A percentile compares a stretch with the other conserved stretches of the same genome.
These are phyloP conservation scores for Nicotiana tomentosiformis DNA, from an alignment of 257 asterid genomes.

Conservation along the genomic window DNA sequence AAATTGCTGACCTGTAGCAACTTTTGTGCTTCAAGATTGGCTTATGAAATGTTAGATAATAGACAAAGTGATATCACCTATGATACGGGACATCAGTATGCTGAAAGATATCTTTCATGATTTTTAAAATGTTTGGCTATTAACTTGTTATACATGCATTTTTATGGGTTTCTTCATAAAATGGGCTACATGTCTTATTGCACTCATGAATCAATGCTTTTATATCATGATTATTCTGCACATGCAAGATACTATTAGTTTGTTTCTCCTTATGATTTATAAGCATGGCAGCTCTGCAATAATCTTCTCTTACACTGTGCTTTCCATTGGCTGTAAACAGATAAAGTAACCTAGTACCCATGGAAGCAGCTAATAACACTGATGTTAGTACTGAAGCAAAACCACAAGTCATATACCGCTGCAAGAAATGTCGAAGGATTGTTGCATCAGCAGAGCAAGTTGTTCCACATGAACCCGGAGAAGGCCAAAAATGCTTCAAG, in stretches of 20 bases:
- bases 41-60: neutral
- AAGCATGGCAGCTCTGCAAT: neutral
- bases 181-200: neutral
- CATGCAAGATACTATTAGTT: neutral
- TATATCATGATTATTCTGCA: neutral
- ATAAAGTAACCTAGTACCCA: slow-evolving; percentile 6
- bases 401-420: slow-evolving; percentile 62
- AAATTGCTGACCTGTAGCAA: neutral
- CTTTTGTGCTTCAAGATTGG: neutral
- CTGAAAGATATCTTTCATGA: neutral
- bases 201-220: neutral
- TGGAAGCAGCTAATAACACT: slow-evolving; percentile 19
- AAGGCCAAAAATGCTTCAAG: slow-evolving; percentile 63
- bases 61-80: neutral
- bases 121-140: neutral
- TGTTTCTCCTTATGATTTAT: neutral
- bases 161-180: neutral
- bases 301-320: neutral
- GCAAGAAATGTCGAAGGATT: slow-evolving; percentile 89
- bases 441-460: slow-evolving; percentile 72
- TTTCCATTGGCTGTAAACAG: neutral
- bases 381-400: slow-evolving; percentile 18
- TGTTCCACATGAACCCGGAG: slow-evolving; percentile 64
- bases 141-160: neutral
- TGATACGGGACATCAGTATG: neutral